phyloP scores from a whole-genome alignment of 1,284 basidiomycete genomes.

The Inonotus obliquus region DNA sequence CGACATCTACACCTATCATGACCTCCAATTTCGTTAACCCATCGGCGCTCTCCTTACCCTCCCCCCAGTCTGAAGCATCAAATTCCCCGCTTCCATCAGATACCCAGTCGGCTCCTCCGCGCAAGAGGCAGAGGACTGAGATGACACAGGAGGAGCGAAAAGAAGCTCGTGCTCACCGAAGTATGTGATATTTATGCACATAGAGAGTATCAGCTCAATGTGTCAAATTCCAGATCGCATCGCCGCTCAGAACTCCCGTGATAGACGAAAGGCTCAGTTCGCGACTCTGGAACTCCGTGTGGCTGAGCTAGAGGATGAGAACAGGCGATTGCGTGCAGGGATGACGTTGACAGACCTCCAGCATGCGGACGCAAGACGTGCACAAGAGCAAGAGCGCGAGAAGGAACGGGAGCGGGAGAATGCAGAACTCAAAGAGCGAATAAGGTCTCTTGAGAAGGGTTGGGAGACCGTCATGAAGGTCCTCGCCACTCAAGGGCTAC shows the following conservation, averaged over 20 bases:
- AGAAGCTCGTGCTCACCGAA: conserved; percentile 77
- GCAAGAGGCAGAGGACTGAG: conserved; percentile 64
- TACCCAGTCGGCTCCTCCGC: conserved; percentile 40
- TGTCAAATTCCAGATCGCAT: conserved; percentile 42
- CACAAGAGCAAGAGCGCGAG: conserved; percentile 39
- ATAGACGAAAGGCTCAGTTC: conserved; percentile 76
- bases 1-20: conserved; percentile 10
- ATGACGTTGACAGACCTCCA: conserved; percentile 29
- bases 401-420: conserved; percentile 62
- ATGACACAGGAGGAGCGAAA: conserved; percentile 66
- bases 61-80: conserved; percentile 26
- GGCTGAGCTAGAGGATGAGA: conserved; percentile 42
- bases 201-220: neutral
- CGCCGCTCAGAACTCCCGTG: conserved; percentile 80
- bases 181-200: conserved; percentile 25
- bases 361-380: conserved; percentile 25
- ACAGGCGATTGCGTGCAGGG: conserved; percentile 38
- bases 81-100: conserved; percentile 26
- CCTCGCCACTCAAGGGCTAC: conserved; percentile 60
- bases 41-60: conserved; percentile 35
- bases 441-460: conserved; percentile 70
- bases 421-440: conserved; percentile 65
- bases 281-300: conserved; percentile 40
- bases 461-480: conserved; percentile 77
- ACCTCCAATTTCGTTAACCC: conserved; percentile 33